Percentiles rank a stretch among this genome's conserved stretches.
phyloP scores from a whole-genome alignment of 1,284 basidiomycete species.

The Leccinum fuscescens region DNA sequence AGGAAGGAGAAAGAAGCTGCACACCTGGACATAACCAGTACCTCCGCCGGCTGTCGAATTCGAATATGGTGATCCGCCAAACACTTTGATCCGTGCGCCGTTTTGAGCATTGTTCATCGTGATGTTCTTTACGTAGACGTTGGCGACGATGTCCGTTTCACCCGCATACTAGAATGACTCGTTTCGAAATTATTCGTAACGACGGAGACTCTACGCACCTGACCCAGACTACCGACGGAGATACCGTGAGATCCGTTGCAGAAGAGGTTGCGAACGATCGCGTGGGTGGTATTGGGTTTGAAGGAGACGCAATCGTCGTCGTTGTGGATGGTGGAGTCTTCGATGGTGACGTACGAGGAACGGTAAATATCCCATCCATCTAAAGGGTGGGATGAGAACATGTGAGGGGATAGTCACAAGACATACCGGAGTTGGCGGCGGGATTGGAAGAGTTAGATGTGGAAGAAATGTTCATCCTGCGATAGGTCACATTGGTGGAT shows the following conservation, averaged over 20 bases:
- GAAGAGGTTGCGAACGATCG: slow-evolving; percentile 15
- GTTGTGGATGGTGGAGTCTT: slow-evolving; percentile 39
- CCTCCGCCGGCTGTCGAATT: slow-evolving; percentile 34
- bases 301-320: slow-evolving; percentile 46
- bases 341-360: slow-evolving; percentile 38
- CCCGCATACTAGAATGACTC: slow-evolving; percentile 39
- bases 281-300: slow-evolving; percentile 21
- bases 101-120: slow-evolving; percentile 49
- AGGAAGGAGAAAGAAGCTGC: not conserved
- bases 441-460: slow-evolving; percentile 25
- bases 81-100: slow-evolving; percentile 53
- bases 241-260: slow-evolving; percentile 22
- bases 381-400: not conserved
- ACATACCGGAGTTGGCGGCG: slow-evolving; percentile 22
- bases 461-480: slow-evolving; percentile 27
- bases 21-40: slow-evolving; percentile 33
- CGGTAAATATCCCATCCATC: slow-evolving; percentile 53
- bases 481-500: slow-evolving; percentile 29
- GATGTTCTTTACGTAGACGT: slow-evolving; percentile 45
- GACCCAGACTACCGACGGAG: slow-evolving; percentile 24
- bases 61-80: slow-evolving; percentile 27
- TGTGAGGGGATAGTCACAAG: accelerated
- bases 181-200: not conserved
- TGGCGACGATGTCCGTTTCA: slow-evolving; percentile 47
- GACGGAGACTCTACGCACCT: slow-evolving; percentile 4